Evolutionary conservation across 345 rosid species (phyloP), one percentile per base, ranked within the genome.

Genomic region (Eutrema japonicum): DNA sequence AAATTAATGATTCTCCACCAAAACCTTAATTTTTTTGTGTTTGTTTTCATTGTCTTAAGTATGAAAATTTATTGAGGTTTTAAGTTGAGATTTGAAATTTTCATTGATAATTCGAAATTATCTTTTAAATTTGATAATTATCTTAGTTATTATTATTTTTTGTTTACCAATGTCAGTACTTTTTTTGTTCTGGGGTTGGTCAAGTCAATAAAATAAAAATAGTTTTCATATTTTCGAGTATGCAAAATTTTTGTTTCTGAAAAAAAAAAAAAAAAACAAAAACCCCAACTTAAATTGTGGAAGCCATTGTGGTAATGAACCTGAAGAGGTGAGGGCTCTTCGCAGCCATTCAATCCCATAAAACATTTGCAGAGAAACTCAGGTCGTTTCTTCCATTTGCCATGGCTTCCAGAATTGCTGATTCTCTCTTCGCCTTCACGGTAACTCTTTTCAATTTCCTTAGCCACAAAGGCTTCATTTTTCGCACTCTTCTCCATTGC

Each of bases 401-500:
- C n/a, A 93, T 93, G 98, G 89, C 92, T 80, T 85, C 85, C 83
- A 84, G 82, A 67, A 69, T 89, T 59, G 79, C 89, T 57, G 86
- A 88, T 74, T 88, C 96, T 61, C 73, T 70, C 66, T 66, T 84
- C 73, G 82, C 87, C 70, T 83, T 80, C 80, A 68, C 64, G 89
- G 97, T 89, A 78, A 78, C 55, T 35, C 29, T 55, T 32, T 62
- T 52, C 57, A 4, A 1, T 0, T n/a, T 56, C 68, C 42, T 40
- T 10, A 14, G 11, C 0, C 4, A 42, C 29, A 69, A 64, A 70
- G 61, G 26, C 54, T 38, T 29, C 71, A 48, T 55, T n/a, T 69
- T 33, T 52, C 3, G 7, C 55, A 57, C 12, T 57, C 22, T 62
- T 45, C 9, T 60, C 36, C 43, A 26, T 68, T 51, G 41, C 71